These are phyloP conservation scores for Luffa acutangula DNA, from an alignment of 306 rosid species.

Conservation along the genomic window DNA sequence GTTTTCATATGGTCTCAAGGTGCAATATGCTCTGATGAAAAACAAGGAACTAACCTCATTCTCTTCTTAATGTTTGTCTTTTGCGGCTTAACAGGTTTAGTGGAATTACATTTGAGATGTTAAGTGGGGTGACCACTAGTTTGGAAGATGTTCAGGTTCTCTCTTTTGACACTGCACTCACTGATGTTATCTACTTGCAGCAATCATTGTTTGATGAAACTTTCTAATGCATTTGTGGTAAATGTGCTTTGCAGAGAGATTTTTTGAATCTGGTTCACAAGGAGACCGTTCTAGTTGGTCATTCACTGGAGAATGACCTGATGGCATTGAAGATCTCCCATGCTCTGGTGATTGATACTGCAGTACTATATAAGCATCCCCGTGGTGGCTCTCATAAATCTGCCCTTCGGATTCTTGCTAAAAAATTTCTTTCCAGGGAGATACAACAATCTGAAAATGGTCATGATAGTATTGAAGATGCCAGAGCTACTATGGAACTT, in stretches of 20 bases:
- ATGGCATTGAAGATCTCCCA: conserved; percentile 77
- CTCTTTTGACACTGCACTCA: conserved; percentile 2
- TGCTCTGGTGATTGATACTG: conserved; percentile 69
- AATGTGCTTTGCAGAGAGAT: conserved; percentile 49
- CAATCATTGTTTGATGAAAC: conserved; percentile 12
- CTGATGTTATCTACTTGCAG: conserved; percentile 9
- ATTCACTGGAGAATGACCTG: conserved; percentile 89
- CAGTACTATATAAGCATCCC: conserved; percentile 64
- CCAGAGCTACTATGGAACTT: conserved; percentile 82
- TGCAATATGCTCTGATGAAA: background rate
- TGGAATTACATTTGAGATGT: conserved; percentile 87
- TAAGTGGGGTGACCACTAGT: conserved; percentile 71
- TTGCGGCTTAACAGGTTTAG: conserved; percentile 53
- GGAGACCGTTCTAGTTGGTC: conserved; percentile 85
- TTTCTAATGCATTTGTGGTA: conserved; percentile 20
- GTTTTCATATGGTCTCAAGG: background rate
- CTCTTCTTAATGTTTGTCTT: background rate
- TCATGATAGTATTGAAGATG: conserved; percentile 94
- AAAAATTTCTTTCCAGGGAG: conserved; percentile 68
- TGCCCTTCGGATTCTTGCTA: conserved; percentile 75
- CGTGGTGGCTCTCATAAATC: conserved; percentile 63
- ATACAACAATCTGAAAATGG: conserved; percentile 83
- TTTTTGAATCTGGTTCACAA: conserved; percentile 67
- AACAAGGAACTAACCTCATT: background rate
- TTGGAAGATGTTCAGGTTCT: conserved; percentile 85